Evolutionary conservation across 371 early-diverging fungal genomes (phyloP).

Genomic region (Batrachochytrium dendrobatidis): DNA sequence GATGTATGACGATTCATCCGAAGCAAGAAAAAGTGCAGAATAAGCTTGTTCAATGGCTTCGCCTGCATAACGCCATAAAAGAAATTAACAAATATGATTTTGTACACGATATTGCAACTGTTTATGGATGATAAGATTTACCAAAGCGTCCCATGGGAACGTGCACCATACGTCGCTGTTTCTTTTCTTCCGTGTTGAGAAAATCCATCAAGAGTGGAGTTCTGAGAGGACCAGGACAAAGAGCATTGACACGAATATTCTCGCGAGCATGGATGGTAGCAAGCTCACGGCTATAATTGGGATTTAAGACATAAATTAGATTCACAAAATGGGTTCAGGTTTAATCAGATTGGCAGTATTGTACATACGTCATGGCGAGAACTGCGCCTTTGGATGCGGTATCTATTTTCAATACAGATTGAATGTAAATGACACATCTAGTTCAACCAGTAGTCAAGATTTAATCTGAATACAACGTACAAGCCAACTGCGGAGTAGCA

Average conservation of each 20-base stretch:
- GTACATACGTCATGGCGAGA: conserved; percentile 68
- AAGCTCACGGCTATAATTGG: conserved; percentile 56
- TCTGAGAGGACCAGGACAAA: conserved; percentile 83
- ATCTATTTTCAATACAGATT: conserved; percentile 34
- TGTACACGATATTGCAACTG: neutral
- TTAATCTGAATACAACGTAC: conserved; percentile 34
- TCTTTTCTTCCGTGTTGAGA: conserved; percentile 79
- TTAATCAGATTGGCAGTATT: too few species aligned
- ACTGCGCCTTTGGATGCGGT: conserved; percentile 88
- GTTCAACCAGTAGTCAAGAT: too few species aligned
- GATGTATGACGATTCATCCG: conserved; percentile 71
- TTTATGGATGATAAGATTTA: conserved; percentile 15
- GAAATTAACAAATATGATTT: conserved; percentile 1
- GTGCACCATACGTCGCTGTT: conserved; percentile 71
- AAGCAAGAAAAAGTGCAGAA: conserved; percentile 74
- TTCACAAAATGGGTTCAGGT: too few species aligned
- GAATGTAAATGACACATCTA: neutral
- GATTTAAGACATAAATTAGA: too few species aligned
- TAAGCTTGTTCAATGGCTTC: conserved; percentile 86
- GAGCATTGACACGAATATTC: conserved; percentile 77
- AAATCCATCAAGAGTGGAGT: conserved; percentile 82
- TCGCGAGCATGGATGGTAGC: conserved; percentile 84
- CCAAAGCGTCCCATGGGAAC: conserved; percentile 84
- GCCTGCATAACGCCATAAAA: conserved; percentile 11
- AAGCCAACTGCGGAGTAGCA: conserved; percentile 85